Percentiles rank a stretch among this genome's conserved stretches.
Conservation (phyloP, 805 yeast genomes). For the Wickerhamiella slavikovae region DNA sequence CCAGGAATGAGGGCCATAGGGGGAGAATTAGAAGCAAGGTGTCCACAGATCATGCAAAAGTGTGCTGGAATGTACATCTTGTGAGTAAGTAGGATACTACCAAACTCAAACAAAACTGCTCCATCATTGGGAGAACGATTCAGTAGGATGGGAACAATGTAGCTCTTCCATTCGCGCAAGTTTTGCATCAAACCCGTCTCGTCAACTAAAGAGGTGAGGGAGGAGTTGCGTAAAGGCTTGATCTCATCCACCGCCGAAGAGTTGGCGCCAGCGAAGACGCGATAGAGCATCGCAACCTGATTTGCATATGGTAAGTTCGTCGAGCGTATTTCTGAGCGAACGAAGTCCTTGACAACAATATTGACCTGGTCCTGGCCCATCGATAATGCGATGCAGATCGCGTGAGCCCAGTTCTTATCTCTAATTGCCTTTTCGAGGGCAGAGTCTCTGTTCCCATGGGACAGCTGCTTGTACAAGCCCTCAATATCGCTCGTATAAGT, state of each 20-base stretch:
- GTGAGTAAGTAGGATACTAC: slow-evolving; percentile 18
- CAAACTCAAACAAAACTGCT: slow-evolving; percentile 19
- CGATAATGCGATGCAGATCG: slow-evolving; percentile 48
- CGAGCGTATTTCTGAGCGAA: slow-evolving; percentile 25
- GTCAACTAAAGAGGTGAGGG: slow-evolving; percentile 5
- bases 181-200: slow-evolving; percentile 5
- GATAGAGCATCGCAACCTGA: slow-evolving; percentile 34
- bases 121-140: slow-evolving; percentile 13
- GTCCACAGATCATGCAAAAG: slow-evolving; percentile 16
- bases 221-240: slow-evolving; percentile 15
- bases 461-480: no score
- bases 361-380: slow-evolving; percentile 42
- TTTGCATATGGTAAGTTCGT: slow-evolving; percentile 19
- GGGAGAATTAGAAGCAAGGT: slow-evolving; percentile 13
- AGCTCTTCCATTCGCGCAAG: slow-evolving; percentile 15
- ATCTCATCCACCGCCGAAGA: slow-evolving; percentile 32
- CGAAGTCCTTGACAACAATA: slow-evolving; percentile 35
- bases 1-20: slow-evolving; percentile 7
- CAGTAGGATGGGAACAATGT: slow-evolving; percentile 14
- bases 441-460: slow-evolving; percentile 47
- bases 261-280: slow-evolving; percentile 43
- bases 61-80: slow-evolving; percentile 24
- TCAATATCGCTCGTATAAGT: slow-evolving; percentile 20
- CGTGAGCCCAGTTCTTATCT: slow-evolving; percentile 56
- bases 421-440: slow-evolving; percentile 46